Evolutionary conservation across 2,329 filamentous ascomycete genomes (phyloP).

Genomic region (Pseudogymnoascus pannorum): DNA sequence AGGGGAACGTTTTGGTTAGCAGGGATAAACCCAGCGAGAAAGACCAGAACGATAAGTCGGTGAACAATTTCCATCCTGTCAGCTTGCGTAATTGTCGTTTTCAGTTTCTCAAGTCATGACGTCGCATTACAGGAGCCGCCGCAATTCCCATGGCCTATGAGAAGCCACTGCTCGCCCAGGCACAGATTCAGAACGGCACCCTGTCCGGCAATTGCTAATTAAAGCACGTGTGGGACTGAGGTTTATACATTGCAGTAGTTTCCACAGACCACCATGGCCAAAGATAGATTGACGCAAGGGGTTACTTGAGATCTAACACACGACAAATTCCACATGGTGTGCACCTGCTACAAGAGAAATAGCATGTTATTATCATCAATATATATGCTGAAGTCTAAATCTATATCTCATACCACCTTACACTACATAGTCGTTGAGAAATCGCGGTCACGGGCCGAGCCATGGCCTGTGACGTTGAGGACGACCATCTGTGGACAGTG

Average conservation of each 20-base stretch:
- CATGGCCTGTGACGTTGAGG: not conserved
- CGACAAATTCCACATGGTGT: not conserved
- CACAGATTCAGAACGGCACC: not conserved
- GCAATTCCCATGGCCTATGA: not conserved
- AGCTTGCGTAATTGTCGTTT: not conserved
- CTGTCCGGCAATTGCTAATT: not conserved
- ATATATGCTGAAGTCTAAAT: too few species aligned
- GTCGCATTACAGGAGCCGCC: not conserved
- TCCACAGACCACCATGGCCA: not conserved
- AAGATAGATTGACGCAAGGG: not conserved
- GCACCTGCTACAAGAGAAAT: not conserved
- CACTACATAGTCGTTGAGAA: not conserved
- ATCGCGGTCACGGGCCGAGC: conserved; percentile 4
- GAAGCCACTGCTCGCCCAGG: not conserved
- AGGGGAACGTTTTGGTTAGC: not conserved
- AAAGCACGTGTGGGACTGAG: conserved; percentile 1
- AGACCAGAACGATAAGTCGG: not conserved
- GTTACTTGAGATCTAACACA: not conserved
- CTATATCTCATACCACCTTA: not conserved
- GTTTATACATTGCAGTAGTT: not conserved
- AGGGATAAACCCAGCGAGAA: not conserved
- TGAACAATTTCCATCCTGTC: not conserved
- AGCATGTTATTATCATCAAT: not conserved
- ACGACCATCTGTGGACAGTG: not conserved
- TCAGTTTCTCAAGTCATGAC: not conserved